Percentiles rank a stretch among this genome's conserved stretches.
These are phyloP conservation scores for Cladosporium sp. DNA, from an alignment of 2,329 filamentous ascomycete species.

Conservation along the genomic window DNA sequence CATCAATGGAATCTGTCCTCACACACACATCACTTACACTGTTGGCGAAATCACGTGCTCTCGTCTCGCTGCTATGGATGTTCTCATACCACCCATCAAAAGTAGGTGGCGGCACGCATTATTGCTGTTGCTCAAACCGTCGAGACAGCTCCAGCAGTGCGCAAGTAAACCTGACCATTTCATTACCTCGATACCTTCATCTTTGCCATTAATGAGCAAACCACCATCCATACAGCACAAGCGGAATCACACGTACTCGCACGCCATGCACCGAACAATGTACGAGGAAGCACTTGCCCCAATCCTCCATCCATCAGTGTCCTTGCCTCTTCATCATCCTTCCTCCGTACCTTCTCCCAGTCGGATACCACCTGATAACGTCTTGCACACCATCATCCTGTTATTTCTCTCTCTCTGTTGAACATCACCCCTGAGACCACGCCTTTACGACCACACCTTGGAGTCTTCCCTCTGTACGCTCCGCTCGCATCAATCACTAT, in stretches of 20 bases:
- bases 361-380: neutral
- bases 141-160: neutral
- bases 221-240: too few species aligned
- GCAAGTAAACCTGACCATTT: neutral
- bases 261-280: neutral
- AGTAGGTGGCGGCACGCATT: neutral
- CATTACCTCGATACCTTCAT: neutral
- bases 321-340: neutral
- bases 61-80: neutral
- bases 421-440: neutral
- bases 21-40: neutral
- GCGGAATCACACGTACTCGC: neutral
- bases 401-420: neutral
- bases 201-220: neutral
- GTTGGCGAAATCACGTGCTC: neutral
- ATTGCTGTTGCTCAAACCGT: neutral
- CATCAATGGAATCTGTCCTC: neutral
- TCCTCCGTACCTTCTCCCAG: slow-evolving; percentile 13
- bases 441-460: slow-evolving; percentile 1
- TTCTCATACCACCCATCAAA: neutral
- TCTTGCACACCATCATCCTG: neutral
- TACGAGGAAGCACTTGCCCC: slow-evolving; percentile 5
- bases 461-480: neutral
- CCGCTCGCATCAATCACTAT: slow-evolving; percentile 8
- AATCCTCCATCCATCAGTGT: neutral